A percentile compares a stretch with the other conserved stretches of the same genome.
These are phyloP conservation scores for Ramaria rubella DNA, from an alignment of 768 basidiomycete genomes.

Conservation along the genomic window DNA sequence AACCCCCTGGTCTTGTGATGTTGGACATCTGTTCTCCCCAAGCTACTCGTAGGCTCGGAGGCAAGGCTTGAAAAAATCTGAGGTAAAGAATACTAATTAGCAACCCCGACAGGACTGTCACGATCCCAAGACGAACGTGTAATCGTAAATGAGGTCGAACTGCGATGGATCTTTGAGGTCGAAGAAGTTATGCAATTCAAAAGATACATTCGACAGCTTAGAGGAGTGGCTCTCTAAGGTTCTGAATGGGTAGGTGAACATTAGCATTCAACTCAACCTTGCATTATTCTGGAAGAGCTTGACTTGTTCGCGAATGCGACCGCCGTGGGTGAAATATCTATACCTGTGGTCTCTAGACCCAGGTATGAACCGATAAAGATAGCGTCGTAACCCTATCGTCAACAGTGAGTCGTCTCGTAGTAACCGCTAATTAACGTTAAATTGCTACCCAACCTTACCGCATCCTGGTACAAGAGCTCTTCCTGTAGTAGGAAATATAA, in stretches of 20 bases:
- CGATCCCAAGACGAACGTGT: slow-evolving; percentile 37
- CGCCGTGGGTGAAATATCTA: slow-evolving; percentile 55
- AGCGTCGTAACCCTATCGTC: slow-evolving; percentile 54
- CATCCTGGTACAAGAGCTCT: slow-evolving; percentile 52
- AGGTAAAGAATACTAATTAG: neutral
- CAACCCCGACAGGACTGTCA: neutral
- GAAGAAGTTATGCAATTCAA: slow-evolving; percentile 52
- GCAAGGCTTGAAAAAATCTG: slow-evolving; percentile 71
- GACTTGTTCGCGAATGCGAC: slow-evolving; percentile 40
- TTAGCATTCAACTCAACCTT: neutral
- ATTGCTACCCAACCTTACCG: slow-evolving; percentile 34
- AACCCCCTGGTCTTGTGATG: slow-evolving; percentile 55
- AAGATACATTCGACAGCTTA: slow-evolving; percentile 23
- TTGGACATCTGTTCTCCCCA: slow-evolving; percentile 55
- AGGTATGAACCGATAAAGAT: slow-evolving; percentile 44
- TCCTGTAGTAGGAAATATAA: slow-evolving; percentile 38
- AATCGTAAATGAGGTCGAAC: slow-evolving; percentile 60
- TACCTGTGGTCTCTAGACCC: slow-evolving; percentile 42
- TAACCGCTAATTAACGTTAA: neutral
- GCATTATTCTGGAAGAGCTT: slow-evolving; percentile 10
- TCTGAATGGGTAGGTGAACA: neutral
- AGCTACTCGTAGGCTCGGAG: slow-evolving; percentile 41
- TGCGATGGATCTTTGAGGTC: slow-evolving; percentile 25
- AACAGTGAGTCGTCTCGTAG: neutral
- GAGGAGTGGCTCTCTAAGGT: neutral